Base-by-base conservation (phyloP, 2,329 filamentous ascomycete species). In the Elsinoe arachidis region DNA sequence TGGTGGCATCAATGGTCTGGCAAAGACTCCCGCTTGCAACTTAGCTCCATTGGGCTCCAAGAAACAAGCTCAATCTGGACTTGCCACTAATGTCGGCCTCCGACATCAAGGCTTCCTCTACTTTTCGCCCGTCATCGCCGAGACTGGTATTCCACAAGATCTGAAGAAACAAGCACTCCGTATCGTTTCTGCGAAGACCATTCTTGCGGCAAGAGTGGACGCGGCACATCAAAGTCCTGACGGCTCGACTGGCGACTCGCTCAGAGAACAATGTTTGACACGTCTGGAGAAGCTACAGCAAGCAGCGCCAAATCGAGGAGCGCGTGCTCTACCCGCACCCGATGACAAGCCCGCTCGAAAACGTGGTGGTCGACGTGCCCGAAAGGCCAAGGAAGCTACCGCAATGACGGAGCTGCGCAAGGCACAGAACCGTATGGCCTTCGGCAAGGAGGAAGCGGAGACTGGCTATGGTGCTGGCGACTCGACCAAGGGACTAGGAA, bases 371-470 rank as follows among this genome's bases (percentile, higher is more conserved):
- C 80, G 92, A 57, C 80, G 90, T 63, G 93, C 91, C 11, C 80
- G 93, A 58, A 96, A 96, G 72, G 92, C 92, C 60, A 99, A 99
- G 79, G 93, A 96, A 72, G 91, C 92, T 3, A 89, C 89, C 5
- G 92, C 93, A 60, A 95, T 96, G 90, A 99, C 93, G 0, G 93
- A 99, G 57, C 77, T 99, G 30, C 85, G 91, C 63, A 96, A 97
- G 72, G 90, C 90, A 3, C 93, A 97, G 73, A 99, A 99, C 74
- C 83, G 93, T 56, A 86, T 99, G 82, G 90, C 86, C 0, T 99
- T 99, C 67, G 91, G 91, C 59, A 93, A 95, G 70, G 92, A 97
- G 71, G 93, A 99, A 73, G 86, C 84, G 65, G 93, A 99, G 72
- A 85, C 93, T 1, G 92, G 91, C 33, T 97, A 95, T 69, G 92